A percentile compares a stretch with the other conserved stretches of the same genome.
These are phyloP conservation scores for Pulveroboletus sp. DNA, from an alignment of 768 basidiomycete genomes.

Conservation along the genomic window DNA sequence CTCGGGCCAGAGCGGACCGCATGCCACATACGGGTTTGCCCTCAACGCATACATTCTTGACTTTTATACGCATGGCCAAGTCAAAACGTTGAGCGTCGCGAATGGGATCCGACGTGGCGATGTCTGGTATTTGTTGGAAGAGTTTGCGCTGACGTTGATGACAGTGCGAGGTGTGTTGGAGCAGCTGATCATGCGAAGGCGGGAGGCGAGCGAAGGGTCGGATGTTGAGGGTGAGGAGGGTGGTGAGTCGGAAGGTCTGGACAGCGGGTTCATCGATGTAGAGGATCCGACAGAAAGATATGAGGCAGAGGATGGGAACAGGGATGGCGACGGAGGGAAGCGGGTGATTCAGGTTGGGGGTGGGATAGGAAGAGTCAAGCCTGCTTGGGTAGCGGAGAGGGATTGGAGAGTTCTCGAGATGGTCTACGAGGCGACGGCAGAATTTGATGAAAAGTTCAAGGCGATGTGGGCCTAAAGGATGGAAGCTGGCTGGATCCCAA, in stretches of 20 bases:
- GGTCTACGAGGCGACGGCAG: conserved; percentile 38
- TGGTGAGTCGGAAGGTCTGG: conserved; percentile 16
- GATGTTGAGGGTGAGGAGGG: conserved; percentile 14
- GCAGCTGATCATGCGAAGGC: conserved; percentile 38
- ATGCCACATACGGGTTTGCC: conserved; percentile 17
- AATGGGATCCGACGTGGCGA: conserved; percentile 63
- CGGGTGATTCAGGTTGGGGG: not conserved
- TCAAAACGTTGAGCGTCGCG: conserved; percentile 42
- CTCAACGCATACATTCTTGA: conserved; percentile 69
- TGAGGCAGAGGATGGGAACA: conserved; percentile 17
- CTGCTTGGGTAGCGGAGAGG: conserved; percentile 37
- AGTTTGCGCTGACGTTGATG: conserved; percentile 51
- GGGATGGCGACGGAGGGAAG: conserved; percentile 21
- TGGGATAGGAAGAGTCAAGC: conserved; percentile 20
- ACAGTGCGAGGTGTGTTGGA: conserved; percentile 50
- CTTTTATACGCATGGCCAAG: conserved; percentile 67
- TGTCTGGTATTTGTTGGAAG: conserved; percentile 63
- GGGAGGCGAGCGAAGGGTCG: conserved; percentile 7
- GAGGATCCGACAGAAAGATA: conserved; percentile 29
- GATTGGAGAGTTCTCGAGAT: conserved; percentile 61
- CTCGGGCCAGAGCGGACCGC: not conserved
- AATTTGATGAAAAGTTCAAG: conserved; percentile 59
- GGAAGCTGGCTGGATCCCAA: too few species aligned
- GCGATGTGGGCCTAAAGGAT: conserved; percentile 55
- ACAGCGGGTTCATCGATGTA: conserved; percentile 33